These are phyloP conservation scores for Circinella minor DNA, from an alignment of 371 early-diverging fungal genomes.

Conservation along the genomic window DNA sequence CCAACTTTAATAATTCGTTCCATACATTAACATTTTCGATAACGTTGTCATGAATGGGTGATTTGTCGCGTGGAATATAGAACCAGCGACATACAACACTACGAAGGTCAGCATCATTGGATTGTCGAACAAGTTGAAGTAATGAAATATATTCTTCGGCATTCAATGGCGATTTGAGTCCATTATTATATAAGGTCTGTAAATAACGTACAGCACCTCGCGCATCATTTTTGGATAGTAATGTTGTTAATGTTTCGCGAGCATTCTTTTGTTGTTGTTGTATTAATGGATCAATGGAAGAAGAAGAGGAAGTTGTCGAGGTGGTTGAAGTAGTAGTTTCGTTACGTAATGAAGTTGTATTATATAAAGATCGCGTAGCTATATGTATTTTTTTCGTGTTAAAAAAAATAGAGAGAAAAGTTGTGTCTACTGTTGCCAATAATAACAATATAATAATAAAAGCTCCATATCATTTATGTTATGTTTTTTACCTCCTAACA, in stretches of 20 bases:
- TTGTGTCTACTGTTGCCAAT: too few relatives aligned
- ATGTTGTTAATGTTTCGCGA: background rate
- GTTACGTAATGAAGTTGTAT: background rate
- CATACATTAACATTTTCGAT: slow-evolving; percentile 33
- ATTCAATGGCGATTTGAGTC: background rate
- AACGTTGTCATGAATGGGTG: slow-evolving; percentile 16
- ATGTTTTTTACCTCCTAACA: background rate
- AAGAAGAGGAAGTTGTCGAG: background rate
- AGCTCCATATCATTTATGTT: too few relatives aligned
- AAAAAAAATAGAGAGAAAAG: background rate
- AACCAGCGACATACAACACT: slow-evolving; percentile 29
- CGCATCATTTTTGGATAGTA: background rate
- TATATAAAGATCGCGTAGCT: slow-evolving; percentile 1
- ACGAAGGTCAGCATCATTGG: background rate
- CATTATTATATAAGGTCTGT: background rate
- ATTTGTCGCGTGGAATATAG: slow-evolving; percentile 15
- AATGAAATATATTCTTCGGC: slow-evolving; percentile 1
- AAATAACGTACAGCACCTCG: slow-evolving; percentile 6
- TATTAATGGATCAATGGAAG: too few relatives aligned
- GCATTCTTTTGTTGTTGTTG: background rate
- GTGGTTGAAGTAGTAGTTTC: background rate
- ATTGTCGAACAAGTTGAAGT: background rate
- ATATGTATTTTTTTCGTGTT: background rate
- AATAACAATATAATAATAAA: too few relatives aligned
- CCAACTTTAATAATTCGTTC: slow-evolving; percentile 35